These are phyloP conservation scores for Puccinia polysora DNA, from an alignment of 1,284 basidiomycete genomes.

Conservation along the genomic window DNA sequence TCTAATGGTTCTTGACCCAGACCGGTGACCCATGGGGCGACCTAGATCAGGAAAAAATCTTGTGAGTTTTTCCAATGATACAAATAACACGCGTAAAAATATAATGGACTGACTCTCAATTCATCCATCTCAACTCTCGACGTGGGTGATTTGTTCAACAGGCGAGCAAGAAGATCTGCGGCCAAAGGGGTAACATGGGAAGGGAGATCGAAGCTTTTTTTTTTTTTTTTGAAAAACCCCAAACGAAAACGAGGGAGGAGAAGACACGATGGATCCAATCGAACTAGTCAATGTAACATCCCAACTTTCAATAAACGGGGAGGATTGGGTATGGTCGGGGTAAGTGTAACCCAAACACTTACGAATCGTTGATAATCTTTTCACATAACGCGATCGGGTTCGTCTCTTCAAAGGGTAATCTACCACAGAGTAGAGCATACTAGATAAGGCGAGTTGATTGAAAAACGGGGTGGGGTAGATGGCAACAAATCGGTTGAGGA, in stretches of 20 bases:
- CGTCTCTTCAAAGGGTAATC: constrained; percentile 13
- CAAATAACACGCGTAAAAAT: not conserved
- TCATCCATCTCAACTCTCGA: not conserved
- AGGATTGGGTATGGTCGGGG: too few relatives aligned
- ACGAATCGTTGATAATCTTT: constrained; percentile 30
- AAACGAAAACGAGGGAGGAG: not conserved
- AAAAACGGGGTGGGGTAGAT: too few relatives aligned
- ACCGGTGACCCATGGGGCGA: constrained; percentile 5
- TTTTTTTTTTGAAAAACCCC: too few relatives aligned
- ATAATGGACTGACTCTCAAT: not conserved
- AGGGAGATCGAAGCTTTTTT: not conserved
- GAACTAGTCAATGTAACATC: too few relatives aligned
- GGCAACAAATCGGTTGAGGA: not conserved
- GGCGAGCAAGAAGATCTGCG: not conserved
- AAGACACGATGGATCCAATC: too few relatives aligned
- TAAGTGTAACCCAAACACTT: not conserved
- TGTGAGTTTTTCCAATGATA: not conserved
- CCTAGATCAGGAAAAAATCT: constrained; percentile 1
- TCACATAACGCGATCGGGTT: constrained; percentile 10
- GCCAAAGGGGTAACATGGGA: not conserved
- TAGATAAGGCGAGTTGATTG: not conserved
- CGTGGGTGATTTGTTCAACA: constrained; percentile 10
- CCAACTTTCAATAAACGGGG: not conserved
- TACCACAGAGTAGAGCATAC: constrained; percentile 7
- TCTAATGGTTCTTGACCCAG: not conserved